Percentiles rank a stretch among this genome's conserved stretches.
Evolutionary conservation across 352 stramenopile species (phyloP).

Genomic region (Pythium graminicola): DNA sequence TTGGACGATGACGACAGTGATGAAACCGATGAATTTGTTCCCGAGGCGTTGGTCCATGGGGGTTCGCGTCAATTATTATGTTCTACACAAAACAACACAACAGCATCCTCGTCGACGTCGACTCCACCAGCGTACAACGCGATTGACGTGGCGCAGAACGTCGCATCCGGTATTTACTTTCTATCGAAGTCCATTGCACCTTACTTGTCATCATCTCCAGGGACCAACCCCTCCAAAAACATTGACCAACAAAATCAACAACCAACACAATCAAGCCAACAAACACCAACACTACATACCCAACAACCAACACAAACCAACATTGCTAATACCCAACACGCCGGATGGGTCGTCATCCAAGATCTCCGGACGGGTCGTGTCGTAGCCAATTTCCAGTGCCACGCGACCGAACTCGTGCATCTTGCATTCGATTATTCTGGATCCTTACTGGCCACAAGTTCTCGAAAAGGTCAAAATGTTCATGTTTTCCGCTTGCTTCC

Average conservation of each 20-base stretch:
- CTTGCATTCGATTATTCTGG: constrained; percentile 74
- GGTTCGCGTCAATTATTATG: constrained; percentile 17
- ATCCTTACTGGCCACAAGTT: constrained; percentile 70
- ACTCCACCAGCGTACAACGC: constrained; percentile 40
- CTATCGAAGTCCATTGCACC: constrained; percentile 73
- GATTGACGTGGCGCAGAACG: constrained; percentile 81
- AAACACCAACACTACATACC: constrained; percentile 3
- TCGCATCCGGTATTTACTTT: constrained; percentile 84
- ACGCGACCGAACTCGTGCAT: constrained; percentile 63
- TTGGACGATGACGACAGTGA: constrained; percentile 19
- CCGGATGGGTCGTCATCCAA: constrained; percentile 63
- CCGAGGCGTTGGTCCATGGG: constrained; percentile 34
- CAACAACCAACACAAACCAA: constrained; percentile 6
- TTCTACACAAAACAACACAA: constrained; percentile 12
- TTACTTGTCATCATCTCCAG: constrained; percentile 64
- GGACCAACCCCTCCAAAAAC: constrained; percentile 12
- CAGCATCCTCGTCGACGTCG: constrained; percentile 8
- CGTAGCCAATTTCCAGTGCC: constrained; percentile 70
- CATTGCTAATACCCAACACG: constrained; percentile 11
- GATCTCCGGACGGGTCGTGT: constrained; percentile 56
- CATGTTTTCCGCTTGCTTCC: constrained; percentile 76
- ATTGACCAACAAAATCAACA: constrained; percentile 1
- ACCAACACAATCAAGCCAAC: constrained; percentile 13
- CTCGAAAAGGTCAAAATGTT: constrained; percentile 80
- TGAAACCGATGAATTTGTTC: constrained; percentile 44